Base-by-base conservation (phyloP, 257 asterid species). In the Catharanthus roseus region DNA sequence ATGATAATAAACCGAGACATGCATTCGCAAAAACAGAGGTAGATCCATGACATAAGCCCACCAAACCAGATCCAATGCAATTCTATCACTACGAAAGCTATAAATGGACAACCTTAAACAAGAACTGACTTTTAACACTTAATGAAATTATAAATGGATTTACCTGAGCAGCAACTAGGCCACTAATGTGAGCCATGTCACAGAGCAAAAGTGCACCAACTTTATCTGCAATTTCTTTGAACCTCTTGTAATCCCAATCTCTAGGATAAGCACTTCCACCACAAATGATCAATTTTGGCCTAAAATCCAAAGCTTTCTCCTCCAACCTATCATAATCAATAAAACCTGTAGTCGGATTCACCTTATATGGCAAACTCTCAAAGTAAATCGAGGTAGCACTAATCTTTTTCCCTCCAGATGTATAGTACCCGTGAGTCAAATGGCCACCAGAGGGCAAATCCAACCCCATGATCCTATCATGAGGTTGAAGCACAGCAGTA, bases 241-340 rank as follows among this genome's bases (percentile, higher is more conserved):
- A 78, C 36, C 73, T 77, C 80, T 82, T 79, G 47, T 82, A 82
- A 65, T 82, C 84, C 86, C 86, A 82, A 47, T 82, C 86, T 42
- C 86, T 73, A 2, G 86, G 86, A 56, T 82, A 82, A 49, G 86
- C 84, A 74, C 86, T 82, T 2, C 86, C 86, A 23, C 86, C 86
- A 72, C 86, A 82, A 51, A 82, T 82, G 51, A 82, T 79, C 84
- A 82, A 44, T 24, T 82, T 82, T 0, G 86, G 84, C 78, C 84
- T 82, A 68, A 82, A 82, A 64, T 82, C 86, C 66, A 79, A 44
- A 0, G 86, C 86, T 19, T 82, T 82, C 82, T 82, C 86, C 28
- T 79, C 86, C 82, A 82, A 75, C 62, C 45, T 79, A 39, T 74
- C 86, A 19, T 82, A 82, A 74, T 79, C 86, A 61, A 82, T 77